Percentiles rank a stretch among this genome's conserved stretches.
These are phyloP conservation scores for Parmales sp. DNA, from an alignment of 108 stramenopile species.

Conservation along the genomic window DNA sequence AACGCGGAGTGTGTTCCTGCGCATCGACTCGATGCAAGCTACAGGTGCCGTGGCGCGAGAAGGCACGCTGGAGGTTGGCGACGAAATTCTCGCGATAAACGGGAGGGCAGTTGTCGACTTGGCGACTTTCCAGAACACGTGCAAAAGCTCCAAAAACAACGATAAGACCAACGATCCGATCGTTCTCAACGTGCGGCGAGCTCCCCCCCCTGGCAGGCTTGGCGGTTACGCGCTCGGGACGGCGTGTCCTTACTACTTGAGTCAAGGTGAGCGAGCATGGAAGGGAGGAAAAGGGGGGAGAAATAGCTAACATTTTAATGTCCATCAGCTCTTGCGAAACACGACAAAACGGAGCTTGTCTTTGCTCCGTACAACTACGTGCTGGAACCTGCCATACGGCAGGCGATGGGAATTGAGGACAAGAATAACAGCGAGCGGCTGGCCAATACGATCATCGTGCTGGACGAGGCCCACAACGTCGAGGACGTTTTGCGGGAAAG, in stretches of 20 bases:
- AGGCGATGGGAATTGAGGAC: conserved; percentile 38
- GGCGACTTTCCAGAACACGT: conserved; percentile 6
- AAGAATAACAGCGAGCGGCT: too few relatives aligned
- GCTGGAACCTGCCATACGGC: conserved; percentile 68
- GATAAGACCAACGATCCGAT: conserved; percentile 32
- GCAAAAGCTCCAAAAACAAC: conserved; percentile 22
- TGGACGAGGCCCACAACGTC: conserved; percentile 95
- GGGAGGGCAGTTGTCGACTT: conserved; percentile 25
- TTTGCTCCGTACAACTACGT: conserved; percentile 94
- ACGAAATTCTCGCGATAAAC: conserved; percentile 47
- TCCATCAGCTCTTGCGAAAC: conserved; percentile 53
- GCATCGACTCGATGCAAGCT: too few relatives aligned
- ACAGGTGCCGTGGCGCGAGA: conserved; percentile 23
- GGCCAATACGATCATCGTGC: conserved; percentile 68
- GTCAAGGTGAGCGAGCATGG: not conserved
- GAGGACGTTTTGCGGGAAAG: conserved; percentile 58
- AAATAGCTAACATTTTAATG: conserved; percentile 71
- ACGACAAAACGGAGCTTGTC: conserved; percentile 67
- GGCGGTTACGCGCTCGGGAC: not conserved
- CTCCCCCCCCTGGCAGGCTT: not conserved
- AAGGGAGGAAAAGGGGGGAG: conserved; percentile 23
- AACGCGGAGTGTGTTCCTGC: too few relatives aligned
- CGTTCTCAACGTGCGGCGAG: conserved; percentile 36
- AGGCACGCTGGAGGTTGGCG: conserved; percentile 34
- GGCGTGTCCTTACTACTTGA: not conserved